These are phyloP conservation scores for Backusella circina DNA, from an alignment of 192 early-diverging fungal species.

Conservation along the genomic window DNA sequence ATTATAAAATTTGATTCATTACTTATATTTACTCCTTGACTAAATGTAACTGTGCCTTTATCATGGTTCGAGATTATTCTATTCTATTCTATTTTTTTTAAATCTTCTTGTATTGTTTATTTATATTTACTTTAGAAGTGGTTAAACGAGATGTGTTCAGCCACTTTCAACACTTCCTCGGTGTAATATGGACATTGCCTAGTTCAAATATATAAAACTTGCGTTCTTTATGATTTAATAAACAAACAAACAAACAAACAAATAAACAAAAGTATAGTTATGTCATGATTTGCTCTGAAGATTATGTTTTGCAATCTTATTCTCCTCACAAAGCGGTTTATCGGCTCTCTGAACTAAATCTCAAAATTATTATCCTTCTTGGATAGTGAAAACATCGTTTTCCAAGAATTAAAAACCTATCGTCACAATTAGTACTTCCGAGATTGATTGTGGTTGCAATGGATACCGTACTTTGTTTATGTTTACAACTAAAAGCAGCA, in stretches of 20 bases:
- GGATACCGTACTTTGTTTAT: background rate
- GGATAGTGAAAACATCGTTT: background rate
- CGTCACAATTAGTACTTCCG: background rate
- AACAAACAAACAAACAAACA: background rate
- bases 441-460: background rate
- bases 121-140: background rate
- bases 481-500: background rate
- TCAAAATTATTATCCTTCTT: background rate
- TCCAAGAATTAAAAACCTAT: background rate
- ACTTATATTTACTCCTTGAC: too few species aligned
- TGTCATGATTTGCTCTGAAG: background rate
- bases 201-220: background rate
- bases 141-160: background rate
- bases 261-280: too few species aligned
- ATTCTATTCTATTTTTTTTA: background rate
- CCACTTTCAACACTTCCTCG: background rate
- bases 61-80: too few species aligned
- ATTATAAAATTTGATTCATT: background rate
- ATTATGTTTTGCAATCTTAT: background rate
- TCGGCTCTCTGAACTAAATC: background rate
- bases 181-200: background rate
- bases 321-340: background rate
- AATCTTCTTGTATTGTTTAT: background rate
- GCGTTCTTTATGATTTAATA: background rate
- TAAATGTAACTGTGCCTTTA: too few species aligned